Evolutionary conservation across 2,329 filamentous ascomycete species (phyloP).

Genomic region (Myrmaecium sp.): DNA sequence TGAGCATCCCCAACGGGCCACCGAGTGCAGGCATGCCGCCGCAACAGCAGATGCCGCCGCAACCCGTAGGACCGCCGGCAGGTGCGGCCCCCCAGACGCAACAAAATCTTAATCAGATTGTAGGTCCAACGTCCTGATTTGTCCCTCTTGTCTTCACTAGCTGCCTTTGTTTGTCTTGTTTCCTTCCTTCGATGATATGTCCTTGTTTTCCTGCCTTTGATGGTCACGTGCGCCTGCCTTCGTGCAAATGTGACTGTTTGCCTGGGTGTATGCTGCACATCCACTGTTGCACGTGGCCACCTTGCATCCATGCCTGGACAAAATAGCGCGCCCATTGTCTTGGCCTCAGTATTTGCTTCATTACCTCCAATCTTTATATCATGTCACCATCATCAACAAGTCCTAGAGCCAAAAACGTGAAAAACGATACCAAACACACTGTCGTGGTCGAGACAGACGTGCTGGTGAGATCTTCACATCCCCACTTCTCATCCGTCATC

Average conservation of each 20-base stretch:
- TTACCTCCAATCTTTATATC: neutral
- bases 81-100: conserved; percentile 47
- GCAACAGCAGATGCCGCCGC: conserved; percentile 29
- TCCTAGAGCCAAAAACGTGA: too few species aligned
- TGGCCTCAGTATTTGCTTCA: neutral
- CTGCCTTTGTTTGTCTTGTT: conserved; percentile 4
- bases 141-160: conserved; percentile 3
- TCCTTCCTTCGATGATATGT: neutral
- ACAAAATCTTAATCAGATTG: conserved; percentile 89
- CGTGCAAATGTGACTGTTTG: neutral
- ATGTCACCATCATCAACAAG: too few species aligned
- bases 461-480: neutral
- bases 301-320: neutral
- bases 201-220: neutral
- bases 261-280: neutral
- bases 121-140: conserved; percentile 33
- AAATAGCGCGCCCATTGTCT: neutral
- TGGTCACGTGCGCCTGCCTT: conserved; percentile 1
- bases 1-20: conserved; percentile 27
- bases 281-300: neutral
- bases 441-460: neutral
- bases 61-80: conserved; percentile 30
- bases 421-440: neutral
- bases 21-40: conserved; percentile 21
- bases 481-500: neutral